Conservation (phyloP, 2,329 filamentous ascomycete species). For the Cyanodermella asteris region DNA sequence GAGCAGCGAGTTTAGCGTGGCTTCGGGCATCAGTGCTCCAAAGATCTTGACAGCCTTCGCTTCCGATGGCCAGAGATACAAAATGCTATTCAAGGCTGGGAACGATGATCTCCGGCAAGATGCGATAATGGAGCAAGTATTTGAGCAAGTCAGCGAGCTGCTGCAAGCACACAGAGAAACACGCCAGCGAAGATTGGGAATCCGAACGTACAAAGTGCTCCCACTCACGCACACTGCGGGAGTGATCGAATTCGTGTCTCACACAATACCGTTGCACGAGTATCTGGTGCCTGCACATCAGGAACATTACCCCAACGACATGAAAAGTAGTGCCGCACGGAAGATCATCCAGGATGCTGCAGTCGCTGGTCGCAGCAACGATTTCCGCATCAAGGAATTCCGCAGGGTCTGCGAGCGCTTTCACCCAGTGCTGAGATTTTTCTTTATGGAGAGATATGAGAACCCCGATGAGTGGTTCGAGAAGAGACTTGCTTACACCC, state of each 20-base stretch:
- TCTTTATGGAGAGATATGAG: slow-evolving; percentile 86
- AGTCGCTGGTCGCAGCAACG: slow-evolving; percentile 41
- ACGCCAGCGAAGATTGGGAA: slow-evolving; percentile 67
- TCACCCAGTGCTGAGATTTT: slow-evolving; percentile 84
- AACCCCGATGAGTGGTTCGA: slow-evolving; percentile 94
- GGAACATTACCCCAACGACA: slow-evolving; percentile 64
- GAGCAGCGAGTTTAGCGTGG: slow-evolving; percentile 58
- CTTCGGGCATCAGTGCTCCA: slow-evolving; percentile 73
- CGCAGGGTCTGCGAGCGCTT: slow-evolving; percentile 61
- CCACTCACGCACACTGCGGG: slow-evolving; percentile 69
- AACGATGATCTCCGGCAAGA: slow-evolving; percentile 94
- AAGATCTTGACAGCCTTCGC: slow-evolving; percentile 75
- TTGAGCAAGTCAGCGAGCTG: slow-evolving; percentile 80
- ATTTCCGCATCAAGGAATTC: slow-evolving; percentile 52
- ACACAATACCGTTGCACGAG: slow-evolving; percentile 80
- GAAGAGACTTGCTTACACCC: slow-evolving; percentile 71
- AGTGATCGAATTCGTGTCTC: slow-evolving; percentile 88
- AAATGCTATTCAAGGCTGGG: slow-evolving; percentile 84
- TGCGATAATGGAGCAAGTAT: slow-evolving; percentile 98
- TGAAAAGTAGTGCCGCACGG: slow-evolving; percentile 53
- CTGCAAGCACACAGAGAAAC: slow-evolving; percentile 71
- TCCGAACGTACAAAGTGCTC: slow-evolving; percentile 92
- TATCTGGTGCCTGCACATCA: slow-evolving; percentile 82
- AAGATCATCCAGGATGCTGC: slow-evolving; percentile 59
- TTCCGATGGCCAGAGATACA: slow-evolving; percentile 59